Percentiles rank a stretch among this genome's conserved stretches.
Evolutionary conservation across 2,329 filamentous ascomycete species (phyloP).

Genomic region (Fusarium paranaense): DNA sequence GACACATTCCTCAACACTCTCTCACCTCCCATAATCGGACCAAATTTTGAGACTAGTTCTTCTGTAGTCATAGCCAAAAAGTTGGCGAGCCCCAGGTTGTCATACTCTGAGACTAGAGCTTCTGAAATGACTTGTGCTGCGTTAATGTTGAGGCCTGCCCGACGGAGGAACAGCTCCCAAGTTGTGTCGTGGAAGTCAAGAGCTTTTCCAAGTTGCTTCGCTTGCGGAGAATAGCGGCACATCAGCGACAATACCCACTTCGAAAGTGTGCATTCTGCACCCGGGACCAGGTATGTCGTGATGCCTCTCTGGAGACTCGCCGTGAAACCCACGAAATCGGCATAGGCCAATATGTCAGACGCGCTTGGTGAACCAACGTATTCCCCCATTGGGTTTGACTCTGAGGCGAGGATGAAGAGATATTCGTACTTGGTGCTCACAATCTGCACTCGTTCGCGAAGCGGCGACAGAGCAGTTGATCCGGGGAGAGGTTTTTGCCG

Average conservation of each 20-base stretch:
- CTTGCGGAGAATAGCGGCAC: slow-evolving; percentile 54
- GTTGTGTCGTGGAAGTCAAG: slow-evolving; percentile 55
- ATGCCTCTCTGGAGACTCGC: slow-evolving; percentile 53
- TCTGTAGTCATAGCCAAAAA: slow-evolving; percentile 48
- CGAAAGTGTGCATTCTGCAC: slow-evolving; percentile 61
- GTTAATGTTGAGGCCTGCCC: slow-evolving; percentile 51
- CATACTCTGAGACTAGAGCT: slow-evolving; percentile 41
- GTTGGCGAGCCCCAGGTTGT: slow-evolving; percentile 43
- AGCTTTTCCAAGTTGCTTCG: slow-evolving; percentile 46
- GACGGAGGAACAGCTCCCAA: slow-evolving; percentile 53
- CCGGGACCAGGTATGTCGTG: slow-evolving; percentile 60
- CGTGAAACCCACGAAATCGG: slow-evolving; percentile 64
- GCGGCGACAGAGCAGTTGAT: slow-evolving; percentile 53
- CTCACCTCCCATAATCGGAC: slow-evolving; percentile 42
- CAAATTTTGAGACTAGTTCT: slow-evolving; percentile 43
- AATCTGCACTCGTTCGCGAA: slow-evolving; percentile 66
- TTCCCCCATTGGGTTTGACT: slow-evolving; percentile 58
- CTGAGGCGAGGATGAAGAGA: slow-evolving; percentile 76
- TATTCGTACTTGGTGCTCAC: slow-evolving; percentile 72
- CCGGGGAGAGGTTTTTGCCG: slow-evolving; percentile 77
- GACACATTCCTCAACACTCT: slow-evolving; percentile 36
- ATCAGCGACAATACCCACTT: slow-evolving; percentile 67
- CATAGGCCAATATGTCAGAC: slow-evolving; percentile 59
- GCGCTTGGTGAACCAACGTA: slow-evolving; percentile 51
- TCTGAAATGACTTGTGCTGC: slow-evolving; percentile 51